Base-by-base conservation (phyloP, 495 filamentous ascomycete species). In the Entonaema liquescens region DNA sequence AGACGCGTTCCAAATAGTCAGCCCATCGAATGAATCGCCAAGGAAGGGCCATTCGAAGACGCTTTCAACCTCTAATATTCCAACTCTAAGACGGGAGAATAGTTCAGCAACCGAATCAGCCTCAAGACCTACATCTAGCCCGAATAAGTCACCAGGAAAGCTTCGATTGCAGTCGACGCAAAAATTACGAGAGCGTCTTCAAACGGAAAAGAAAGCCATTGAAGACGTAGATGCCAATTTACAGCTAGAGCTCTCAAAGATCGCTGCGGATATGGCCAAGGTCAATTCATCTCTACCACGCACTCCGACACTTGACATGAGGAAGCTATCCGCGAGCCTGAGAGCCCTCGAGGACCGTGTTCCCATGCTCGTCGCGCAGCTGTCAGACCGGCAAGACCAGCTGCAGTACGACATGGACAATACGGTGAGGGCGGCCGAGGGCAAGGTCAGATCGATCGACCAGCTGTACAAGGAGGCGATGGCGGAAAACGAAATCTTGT, bases 401-500 rank as follows among this genome's bases (percentile, higher is more conserved):
- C 80, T 96, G 13, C 87, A 90, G 58, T 83, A 80, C 62, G 92
- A 95, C 63, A 68, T 94, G 52, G 90, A 93, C 54, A 87, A 83
- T 9, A 89, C 87, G 0, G 83, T 97, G 5, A 82, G 88, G 36
- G 87, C 91, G 2, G 88, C 85, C 62, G 93, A 97, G 75, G 85
- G 83, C 53, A 95, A 95, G 61, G 90, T 90, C 47, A 91, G 89
- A 73, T 91, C 92, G 42, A 87, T 98, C 35, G 94, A 98, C 76
- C 92, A 95, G 77, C 79, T 97, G 36, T 95, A 96, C 80, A 92
- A 93, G 65, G 91, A 97, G 72, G 88, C 90, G 17, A 95, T 89
- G 74, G 92, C 92, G 0, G 95, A 98, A 82, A 99, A 98, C 70
- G 95, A 98, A 79, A 88, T 95, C 54, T 83, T 98, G 40, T 98